Conservation (phyloP, 2,329 filamentous ascomycete species). For the Xylariaceae sp. region DNA sequence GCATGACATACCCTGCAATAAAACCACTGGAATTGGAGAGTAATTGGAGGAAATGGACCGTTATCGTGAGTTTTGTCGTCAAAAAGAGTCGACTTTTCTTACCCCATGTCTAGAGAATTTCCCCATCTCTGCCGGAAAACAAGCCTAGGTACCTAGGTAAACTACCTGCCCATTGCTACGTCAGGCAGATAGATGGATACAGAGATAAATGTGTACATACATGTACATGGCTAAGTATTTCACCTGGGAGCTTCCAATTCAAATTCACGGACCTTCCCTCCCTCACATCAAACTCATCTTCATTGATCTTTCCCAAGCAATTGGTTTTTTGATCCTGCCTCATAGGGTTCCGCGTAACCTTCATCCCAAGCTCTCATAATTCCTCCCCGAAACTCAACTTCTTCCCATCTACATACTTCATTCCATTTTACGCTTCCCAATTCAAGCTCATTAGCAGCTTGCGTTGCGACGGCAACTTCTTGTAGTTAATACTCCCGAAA, state of each 20-base stretch:
- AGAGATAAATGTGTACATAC: too few relatives aligned
- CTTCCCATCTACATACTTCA: neutral
- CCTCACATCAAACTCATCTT: neutral
- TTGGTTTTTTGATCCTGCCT: neutral
- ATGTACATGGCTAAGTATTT: neutral
- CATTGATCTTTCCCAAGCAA: neutral
- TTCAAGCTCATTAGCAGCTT: slow-evolving; percentile 1
- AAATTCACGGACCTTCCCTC: neutral
- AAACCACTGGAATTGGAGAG: slow-evolving; percentile 9
- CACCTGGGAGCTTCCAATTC: neutral
- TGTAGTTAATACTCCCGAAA: neutral
- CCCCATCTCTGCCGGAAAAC: slow-evolving; percentile 7
- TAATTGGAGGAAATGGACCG: slow-evolving; percentile 17
- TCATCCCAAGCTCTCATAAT: neutral
- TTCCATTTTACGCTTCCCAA: slow-evolving; percentile 10
- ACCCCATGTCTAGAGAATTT: slow-evolving; percentile 6
- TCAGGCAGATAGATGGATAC: neutral
- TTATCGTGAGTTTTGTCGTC: slow-evolving; percentile 29
- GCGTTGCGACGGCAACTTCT: neutral
- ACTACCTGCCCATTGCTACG: neutral
- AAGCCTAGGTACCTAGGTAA: slow-evolving; percentile 8
- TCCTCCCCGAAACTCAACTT: slow-evolving; percentile 9
- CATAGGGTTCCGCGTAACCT: neutral
- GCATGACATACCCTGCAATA: slow-evolving; percentile 15
- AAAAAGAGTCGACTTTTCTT: slow-evolving; percentile 7